Conservation (phyloP, 768 basidiomycete species). For the Suillus subalutaceus region DNA sequence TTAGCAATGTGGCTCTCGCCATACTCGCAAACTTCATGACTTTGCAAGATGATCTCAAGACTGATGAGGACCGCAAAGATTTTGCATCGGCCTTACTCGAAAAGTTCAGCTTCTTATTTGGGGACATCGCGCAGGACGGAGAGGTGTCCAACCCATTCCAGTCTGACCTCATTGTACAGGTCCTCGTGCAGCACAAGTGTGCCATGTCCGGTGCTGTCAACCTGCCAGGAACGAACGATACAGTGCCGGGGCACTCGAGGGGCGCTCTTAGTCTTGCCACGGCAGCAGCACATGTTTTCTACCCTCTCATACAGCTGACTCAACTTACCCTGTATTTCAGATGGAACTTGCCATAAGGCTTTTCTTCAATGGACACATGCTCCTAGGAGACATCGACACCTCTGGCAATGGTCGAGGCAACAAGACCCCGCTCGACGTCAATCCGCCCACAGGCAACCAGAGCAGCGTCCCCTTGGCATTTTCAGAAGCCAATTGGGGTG, state of each 20-base stretch:
- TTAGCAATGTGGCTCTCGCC: not conserved
- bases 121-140: not conserved
- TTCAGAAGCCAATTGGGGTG: too few relatives aligned
- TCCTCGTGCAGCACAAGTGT: slow-evolving; percentile 2
- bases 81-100: not conserved
- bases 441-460: too few relatives aligned
- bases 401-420: not conserved
- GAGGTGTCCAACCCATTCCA: not conserved
- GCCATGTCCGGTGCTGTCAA: not conserved
- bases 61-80: not conserved
- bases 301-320: not conserved
- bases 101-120: not conserved
- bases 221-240: not conserved
- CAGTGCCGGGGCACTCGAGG: not conserved
- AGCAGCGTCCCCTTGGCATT: too few relatives aligned
- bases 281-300: not conserved
- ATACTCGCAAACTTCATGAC: not conserved
- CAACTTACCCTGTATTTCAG: not conserved
- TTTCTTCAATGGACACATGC: not conserved
- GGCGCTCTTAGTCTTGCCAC: not conserved
- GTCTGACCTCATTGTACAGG: too few relatives aligned
- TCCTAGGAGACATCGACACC: not conserved
- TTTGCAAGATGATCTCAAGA: not conserved
- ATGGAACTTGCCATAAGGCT: not conserved
- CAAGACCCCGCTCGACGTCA: not conserved